Conservation (phyloP, 805 yeast species). For the Metschnikowia colocasiae region DNA sequence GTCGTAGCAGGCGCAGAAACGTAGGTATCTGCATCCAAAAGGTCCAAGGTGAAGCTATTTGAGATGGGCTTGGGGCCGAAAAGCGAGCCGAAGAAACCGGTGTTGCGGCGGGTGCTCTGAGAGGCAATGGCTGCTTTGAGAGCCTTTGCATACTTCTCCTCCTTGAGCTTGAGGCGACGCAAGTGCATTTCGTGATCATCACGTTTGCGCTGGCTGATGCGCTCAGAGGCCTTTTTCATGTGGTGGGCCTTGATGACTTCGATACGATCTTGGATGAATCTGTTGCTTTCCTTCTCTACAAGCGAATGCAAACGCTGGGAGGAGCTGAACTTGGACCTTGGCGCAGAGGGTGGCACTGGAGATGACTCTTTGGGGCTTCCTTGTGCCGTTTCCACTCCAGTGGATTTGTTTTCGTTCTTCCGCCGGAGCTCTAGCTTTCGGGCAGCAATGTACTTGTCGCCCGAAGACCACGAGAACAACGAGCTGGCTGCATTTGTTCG, state of each 20-base stretch:
- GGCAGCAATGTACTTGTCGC: slow-evolving; percentile 35
- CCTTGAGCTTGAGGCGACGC: slow-evolving; percentile 32
- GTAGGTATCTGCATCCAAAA: slow-evolving; percentile 2
- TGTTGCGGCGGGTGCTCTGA: slow-evolving; percentile 19
- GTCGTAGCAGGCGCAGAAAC: background rate
- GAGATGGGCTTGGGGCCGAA: slow-evolving; percentile 23
- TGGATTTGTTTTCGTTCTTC: background rate
- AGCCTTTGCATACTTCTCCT: slow-evolving; percentile 36
- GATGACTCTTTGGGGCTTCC: background rate
- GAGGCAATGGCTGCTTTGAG: slow-evolving; percentile 26
- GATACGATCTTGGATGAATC: slow-evolving; percentile 37
- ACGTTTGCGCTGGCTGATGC: slow-evolving; percentile 37
- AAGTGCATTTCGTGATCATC: slow-evolving; percentile 39
- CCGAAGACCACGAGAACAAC: slow-evolving; percentile 43
- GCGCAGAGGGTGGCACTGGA: slow-evolving; percentile 5
- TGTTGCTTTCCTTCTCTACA: slow-evolving; percentile 36
- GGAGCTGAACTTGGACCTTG: slow-evolving; percentile 19
- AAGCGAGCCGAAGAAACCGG: slow-evolving; percentile 30
- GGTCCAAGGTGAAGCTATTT: slow-evolving; percentile 12
- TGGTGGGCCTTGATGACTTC: slow-evolving; percentile 37
- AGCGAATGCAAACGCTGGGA: slow-evolving; percentile 25
- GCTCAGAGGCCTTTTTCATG: slow-evolving; percentile 32
- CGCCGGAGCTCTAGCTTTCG: slow-evolving; percentile 26
- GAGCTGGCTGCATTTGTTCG: slow-evolving; percentile 24
- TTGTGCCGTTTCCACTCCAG: background rate